Base-by-base conservation (phyloP, 2,329 filamentous ascomycete species). In the Cytospora schulzeri region DNA sequence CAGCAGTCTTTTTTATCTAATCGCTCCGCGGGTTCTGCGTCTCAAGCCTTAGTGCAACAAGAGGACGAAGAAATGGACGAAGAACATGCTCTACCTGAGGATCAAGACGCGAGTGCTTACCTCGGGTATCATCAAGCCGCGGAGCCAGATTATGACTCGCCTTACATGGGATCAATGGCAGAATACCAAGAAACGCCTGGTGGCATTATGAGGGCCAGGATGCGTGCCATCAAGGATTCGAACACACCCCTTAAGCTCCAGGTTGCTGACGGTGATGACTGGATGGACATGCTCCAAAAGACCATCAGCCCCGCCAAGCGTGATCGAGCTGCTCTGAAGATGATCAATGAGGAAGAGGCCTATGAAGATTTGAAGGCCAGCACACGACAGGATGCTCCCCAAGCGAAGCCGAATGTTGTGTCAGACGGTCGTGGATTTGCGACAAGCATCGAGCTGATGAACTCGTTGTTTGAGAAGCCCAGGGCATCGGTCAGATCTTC, bases 401-500 rank as follows among this genome's bases (percentile, higher is more conserved):
- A 71, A 1, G 68, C 70, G 29, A 77, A 75, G 62, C 75, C 73
- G 50, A 74, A 74, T 48, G 69, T 73, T 29, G 72, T 76, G 22
- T 67, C 76, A 48, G 83, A 86, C 70, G 81, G 84, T 61, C 86
- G 86, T 68, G 89, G 90, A 0, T 94, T 97, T 76, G 85, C 88
- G 24, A 97, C 91, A 24, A 93, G 91, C 73, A 96, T 98, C 78
- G 95, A 97, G 80, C 81, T 97, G 75, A 97, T 97, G 92, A 94
- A 96, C 75, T 96, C 92, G 56, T 81, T 97, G 63, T 97, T 96
- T 77, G 90, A 91, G 75, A 86, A 90, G 77, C 83, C 88, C 68
- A 87, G 85, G 79, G 83, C 81, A 60, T 83, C 83, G 68, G 77
- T 79, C 60, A 81, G 85, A 71, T 85, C 82, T 71, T 28, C 60